Conservation (phyloP, 78 protist species). For the Protostelium mycophagum region DNA sequence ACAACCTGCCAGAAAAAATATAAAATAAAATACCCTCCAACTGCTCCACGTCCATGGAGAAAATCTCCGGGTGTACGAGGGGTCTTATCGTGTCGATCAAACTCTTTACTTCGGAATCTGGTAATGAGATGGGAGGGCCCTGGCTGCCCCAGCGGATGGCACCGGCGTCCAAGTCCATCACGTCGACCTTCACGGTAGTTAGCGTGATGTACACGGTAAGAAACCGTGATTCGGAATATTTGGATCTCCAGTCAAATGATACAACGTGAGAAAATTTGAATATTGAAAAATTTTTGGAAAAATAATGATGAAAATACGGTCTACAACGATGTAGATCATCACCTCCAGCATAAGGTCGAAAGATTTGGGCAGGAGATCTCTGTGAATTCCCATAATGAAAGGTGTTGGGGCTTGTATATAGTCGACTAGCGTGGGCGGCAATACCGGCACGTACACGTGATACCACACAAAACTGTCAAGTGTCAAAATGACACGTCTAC, state of each 20-base stretch:
- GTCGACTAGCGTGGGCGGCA: constrained; percentile 41
- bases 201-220: too few species aligned
- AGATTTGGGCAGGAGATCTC: neutral
- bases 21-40: neutral
- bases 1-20: neutral
- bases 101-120: neutral
- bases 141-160: neutral
- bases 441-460: constrained; percentile 66
- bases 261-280: too few species aligned
- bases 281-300: too few species aligned
- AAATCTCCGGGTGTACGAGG: neutral
- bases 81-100: neutral
- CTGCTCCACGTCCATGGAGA: neutral
- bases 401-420: constrained; percentile 69
- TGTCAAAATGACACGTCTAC: neutral
- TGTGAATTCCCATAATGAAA: constrained; percentile 61
- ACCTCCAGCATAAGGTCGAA: neutral
- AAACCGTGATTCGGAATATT: too few species aligned
- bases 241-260: too few species aligned
- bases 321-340: too few species aligned
- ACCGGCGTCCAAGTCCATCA: neutral
- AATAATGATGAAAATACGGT: too few species aligned
- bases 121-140: neutral
- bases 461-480: constrained; percentile 37
- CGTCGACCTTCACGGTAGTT: too few species aligned